Evolutionary conservation across 345 rosid genomes (phyloP).

Genomic region (Brassica incana): DNA sequence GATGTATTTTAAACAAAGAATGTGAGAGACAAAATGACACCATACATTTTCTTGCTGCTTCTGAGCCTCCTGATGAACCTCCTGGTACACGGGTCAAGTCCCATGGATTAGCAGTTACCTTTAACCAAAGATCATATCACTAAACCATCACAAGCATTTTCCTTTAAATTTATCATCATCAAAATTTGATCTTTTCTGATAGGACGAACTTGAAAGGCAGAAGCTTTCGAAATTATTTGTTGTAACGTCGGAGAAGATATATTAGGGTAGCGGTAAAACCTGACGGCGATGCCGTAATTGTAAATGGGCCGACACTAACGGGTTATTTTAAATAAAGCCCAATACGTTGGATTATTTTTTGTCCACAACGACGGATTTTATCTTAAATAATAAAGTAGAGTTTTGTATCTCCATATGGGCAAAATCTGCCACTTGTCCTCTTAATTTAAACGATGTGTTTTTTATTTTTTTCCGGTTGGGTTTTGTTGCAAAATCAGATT

Average conservation of each 20-base stretch:
- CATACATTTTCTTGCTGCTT: conserved; percentile 87
- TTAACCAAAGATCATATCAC: conserved; percentile 43
- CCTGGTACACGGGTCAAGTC: conserved; percentile 85
- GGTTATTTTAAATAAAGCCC: background rate
- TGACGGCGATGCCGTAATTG: too few relatives aligned
- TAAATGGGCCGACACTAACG: background rate
- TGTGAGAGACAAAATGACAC: conserved; percentile 61
- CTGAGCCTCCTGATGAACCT: conserved; percentile 96
- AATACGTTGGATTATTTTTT: background rate
- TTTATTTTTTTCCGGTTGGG: too few relatives aligned
- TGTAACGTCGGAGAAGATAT: too few relatives aligned
- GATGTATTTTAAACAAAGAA: background rate
- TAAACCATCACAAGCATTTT: conserved; percentile 7
- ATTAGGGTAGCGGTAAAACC: too few relatives aligned
- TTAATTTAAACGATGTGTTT: too few relatives aligned
- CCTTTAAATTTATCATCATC: too few relatives aligned
- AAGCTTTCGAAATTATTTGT: conserved; percentile 44
- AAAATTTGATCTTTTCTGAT: background rate
- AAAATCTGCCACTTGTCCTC: too few relatives aligned
- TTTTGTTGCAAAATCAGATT: too few relatives aligned
- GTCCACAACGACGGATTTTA: background rate
- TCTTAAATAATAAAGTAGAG: too few relatives aligned
- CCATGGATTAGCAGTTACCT: conserved; percentile 92
- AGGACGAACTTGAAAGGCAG: conserved; percentile 72
- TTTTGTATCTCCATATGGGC: too few relatives aligned